phyloP scores from a whole-genome alignment of 2,329 filamentous ascomycete species.

The Cladosporium phlei region DNA sequence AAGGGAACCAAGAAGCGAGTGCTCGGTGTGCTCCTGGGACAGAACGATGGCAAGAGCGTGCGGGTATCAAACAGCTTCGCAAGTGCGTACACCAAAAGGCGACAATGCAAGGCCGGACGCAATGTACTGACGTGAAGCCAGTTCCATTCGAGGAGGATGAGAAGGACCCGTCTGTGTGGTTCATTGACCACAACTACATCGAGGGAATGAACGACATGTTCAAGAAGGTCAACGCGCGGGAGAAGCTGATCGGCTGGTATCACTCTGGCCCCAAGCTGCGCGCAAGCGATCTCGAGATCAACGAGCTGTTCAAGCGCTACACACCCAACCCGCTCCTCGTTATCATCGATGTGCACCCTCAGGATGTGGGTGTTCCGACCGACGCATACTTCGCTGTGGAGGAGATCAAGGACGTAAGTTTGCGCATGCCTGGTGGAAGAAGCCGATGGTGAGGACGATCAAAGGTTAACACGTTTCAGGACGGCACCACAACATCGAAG shows the following conservation, averaged over 20 bases:
- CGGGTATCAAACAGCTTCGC: conserved; percentile 99
- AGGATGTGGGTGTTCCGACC: conserved; percentile 94
- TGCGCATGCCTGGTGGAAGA: not conserved
- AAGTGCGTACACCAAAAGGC: conserved; percentile 52
- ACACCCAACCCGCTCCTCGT: conserved; percentile 93
- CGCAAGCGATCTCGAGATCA: conserved; percentile 96
- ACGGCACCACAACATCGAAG: conserved; percentile 92
- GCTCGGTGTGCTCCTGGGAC: conserved; percentile 87
- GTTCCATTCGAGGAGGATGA: conserved; percentile 99
- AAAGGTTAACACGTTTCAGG: conserved; percentile 49
- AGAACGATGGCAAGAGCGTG: conserved; percentile 94
- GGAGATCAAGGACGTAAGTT: conserved; percentile 89
- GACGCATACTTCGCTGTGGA: conserved; percentile 99
- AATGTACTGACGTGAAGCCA: conserved; percentile 36
- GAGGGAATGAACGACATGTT: conserved; percentile 99
- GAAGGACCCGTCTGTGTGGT: conserved; percentile 98
- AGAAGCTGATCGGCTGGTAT: conserved; percentile 99
- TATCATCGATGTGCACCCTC: conserved; percentile 97
- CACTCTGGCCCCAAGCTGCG: conserved; percentile 96
- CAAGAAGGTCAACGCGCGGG: conserved; percentile 98
- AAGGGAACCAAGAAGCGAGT: conserved; percentile 86
- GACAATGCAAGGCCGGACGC: not conserved
- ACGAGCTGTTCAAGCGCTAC: conserved; percentile 99
- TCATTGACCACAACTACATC: conserved; percentile 98
- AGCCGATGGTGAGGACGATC: not conserved